These are phyloP conservation scores for Phytopythium montanum DNA, from an alignment of 352 stramenopile species.

Conservation along the genomic window DNA sequence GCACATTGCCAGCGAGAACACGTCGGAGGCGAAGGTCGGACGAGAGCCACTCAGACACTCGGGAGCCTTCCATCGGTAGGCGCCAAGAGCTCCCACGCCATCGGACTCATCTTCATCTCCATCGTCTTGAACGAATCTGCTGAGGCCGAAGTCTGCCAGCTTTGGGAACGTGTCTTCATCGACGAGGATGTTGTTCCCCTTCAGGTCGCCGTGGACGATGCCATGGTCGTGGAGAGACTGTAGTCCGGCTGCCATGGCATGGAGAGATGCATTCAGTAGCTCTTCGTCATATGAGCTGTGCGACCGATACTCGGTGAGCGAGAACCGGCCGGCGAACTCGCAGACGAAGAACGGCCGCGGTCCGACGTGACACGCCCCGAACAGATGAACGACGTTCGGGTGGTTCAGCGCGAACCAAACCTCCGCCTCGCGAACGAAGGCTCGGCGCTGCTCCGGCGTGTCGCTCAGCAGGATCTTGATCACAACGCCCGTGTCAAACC, in stretches of 20 bases:
- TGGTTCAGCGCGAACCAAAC: slow-evolving; percentile 28
- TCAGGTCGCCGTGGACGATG: slow-evolving; percentile 29
- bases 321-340: slow-evolving; percentile 19
- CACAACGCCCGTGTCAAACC: slow-evolving; percentile 19
- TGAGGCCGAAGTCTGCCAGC: slow-evolving; percentile 31
- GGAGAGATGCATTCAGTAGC: too few relatives aligned
- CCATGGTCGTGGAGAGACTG: slow-evolving; percentile 27
- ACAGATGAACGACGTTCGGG: slow-evolving; percentile 27
- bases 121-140: not conserved
- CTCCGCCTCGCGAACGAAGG: slow-evolving; percentile 23
- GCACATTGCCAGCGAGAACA: slow-evolving; percentile 4
- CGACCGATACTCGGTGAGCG: slow-evolving; percentile 17
- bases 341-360: slow-evolving; percentile 29
- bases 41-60: slow-evolving; percentile 11
- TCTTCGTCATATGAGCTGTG: too few relatives aligned
- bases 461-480: slow-evolving; percentile 16
- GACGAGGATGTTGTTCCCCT: slow-evolving; percentile 36
- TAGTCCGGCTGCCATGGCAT: slow-evolving; percentile 15
- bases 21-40: not conserved
- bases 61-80: slow-evolving; percentile 22
- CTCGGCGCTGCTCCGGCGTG: not conserved
- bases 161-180: slow-evolving; percentile 18
- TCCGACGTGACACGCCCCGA: slow-evolving; percentile 28
- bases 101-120: not conserved
- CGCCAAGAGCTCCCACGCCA: slow-evolving; percentile 12